Evolutionary conservation across 192 early-diverging fungal genomes (phyloP).

Genomic region (Cetraspora pellucida): DNA sequence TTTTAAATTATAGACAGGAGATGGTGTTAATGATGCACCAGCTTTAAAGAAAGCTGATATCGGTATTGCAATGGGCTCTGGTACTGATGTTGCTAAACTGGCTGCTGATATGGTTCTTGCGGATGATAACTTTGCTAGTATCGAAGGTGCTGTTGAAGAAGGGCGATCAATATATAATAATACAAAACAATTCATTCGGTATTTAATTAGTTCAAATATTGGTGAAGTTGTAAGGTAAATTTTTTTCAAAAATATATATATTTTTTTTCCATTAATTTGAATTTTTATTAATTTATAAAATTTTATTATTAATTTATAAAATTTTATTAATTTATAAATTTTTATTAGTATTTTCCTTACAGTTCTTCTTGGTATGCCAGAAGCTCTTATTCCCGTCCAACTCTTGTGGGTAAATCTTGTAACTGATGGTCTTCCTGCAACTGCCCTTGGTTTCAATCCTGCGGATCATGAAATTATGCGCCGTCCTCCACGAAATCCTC

Average conservation of each 20-base stretch:
- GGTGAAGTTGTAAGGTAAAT: slow-evolving; percentile 86
- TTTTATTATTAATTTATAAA: not conserved
- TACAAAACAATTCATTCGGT: slow-evolving; percentile 99
- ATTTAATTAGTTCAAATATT: slow-evolving; percentile 98
- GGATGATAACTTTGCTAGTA: slow-evolving; percentile 99
- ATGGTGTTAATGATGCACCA: slow-evolving; percentile 99
- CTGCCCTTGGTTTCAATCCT: slow-evolving; percentile 97
- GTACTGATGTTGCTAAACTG: slow-evolving; percentile 98
- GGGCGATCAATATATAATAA: slow-evolving; percentile 98
- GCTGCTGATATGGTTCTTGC: slow-evolving; percentile 98
- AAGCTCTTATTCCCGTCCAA: slow-evolving; percentile 97
- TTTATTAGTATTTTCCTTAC: slow-evolving; percentile 82
- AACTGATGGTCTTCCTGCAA: slow-evolving; percentile 96
- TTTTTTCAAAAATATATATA: not conserved
- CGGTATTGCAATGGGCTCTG: slow-evolving; percentile 98
- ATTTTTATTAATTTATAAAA: not conserved
- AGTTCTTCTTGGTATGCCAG: slow-evolving; percentile 93
- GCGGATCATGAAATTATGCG: slow-evolving; percentile 97
- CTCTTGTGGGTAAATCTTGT: slow-evolving; percentile 99
- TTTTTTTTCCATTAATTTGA: not conserved
- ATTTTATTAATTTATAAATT: not conserved
- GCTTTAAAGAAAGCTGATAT: slow-evolving; percentile 98
- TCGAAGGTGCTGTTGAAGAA: slow-evolving; percentile 96
- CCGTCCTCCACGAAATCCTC: slow-evolving; percentile 77
- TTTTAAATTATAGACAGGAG: slow-evolving; percentile 72